Percentiles rank a stretch among this genome's conserved stretches.
These are phyloP conservation scores for Amphibolis antarctica DNA, from an alignment of 106 monocot species.

Conservation along the genomic window DNA sequence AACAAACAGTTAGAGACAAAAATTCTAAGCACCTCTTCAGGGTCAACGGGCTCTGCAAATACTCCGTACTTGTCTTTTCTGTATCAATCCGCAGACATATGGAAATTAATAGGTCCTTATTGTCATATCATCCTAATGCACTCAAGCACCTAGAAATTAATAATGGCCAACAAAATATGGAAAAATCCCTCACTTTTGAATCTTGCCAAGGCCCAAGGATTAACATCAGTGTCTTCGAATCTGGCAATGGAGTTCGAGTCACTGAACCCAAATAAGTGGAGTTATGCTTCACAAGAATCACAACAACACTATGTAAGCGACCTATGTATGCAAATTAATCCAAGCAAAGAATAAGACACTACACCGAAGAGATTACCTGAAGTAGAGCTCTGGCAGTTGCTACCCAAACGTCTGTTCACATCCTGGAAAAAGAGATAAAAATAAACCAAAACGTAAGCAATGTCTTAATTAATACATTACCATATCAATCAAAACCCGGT, in stretches of 20 bases:
- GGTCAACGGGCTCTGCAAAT: conserved; percentile 78
- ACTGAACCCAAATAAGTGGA: conserved; percentile 5
- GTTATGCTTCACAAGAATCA: conserved; percentile 12
- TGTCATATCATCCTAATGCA: background rate
- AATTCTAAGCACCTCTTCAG: conserved; percentile 44
- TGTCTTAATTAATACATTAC: background rate
- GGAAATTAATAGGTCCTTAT: too few relatives aligned
- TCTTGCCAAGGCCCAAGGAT: conserved; percentile 70
- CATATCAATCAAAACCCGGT: background rate
- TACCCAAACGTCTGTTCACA: conserved; percentile 20
- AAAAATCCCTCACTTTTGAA: conserved; percentile 57
- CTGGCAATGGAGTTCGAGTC: conserved; percentile 47
- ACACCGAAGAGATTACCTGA: conserved; percentile 13
- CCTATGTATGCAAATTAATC: too few relatives aligned
- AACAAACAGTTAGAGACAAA: conserved; percentile 3
- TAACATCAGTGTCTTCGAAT: conserved; percentile 27
- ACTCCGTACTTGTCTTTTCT: conserved; percentile 92
- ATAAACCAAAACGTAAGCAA: background rate
- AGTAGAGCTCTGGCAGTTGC: conserved; percentile 36
- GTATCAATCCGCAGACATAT: conserved; percentile 9
- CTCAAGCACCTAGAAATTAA: background rate
- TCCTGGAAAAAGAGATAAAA: conserved; percentile 26
- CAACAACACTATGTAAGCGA: background rate
- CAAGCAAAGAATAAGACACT: background rate
- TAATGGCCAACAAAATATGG: conserved; percentile 4